Evolutionary conservation across 768 basidiomycete species (phyloP).

Genomic region (Lactifluus piperatus): DNA sequence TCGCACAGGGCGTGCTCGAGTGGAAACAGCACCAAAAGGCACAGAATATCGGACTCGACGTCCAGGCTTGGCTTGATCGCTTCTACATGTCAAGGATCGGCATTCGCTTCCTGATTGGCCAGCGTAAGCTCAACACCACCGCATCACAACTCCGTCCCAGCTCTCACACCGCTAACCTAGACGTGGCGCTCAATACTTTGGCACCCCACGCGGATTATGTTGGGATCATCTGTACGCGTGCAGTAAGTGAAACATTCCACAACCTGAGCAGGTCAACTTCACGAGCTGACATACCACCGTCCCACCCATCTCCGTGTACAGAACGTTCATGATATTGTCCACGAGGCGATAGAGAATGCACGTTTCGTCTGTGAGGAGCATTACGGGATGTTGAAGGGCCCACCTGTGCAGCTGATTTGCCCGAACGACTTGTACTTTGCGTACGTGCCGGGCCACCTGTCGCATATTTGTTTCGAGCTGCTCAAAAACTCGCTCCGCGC

Average conservation of each 20-base stretch:
- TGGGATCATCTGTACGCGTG: conserved; percentile 93
- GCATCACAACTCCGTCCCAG: neutral
- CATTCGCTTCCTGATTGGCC: conserved; percentile 94
- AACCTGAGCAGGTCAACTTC: neutral
- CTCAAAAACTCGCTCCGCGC: conserved; percentile 97
- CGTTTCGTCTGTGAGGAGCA: conserved; percentile 93
- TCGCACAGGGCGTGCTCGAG: conserved; percentile 92
- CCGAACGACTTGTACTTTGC: conserved; percentile 78
- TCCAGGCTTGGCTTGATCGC: conserved; percentile 93
- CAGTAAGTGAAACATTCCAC: conserved; percentile 39
- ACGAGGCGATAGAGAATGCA: conserved; percentile 97
- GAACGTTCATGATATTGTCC: conserved; percentile 96
- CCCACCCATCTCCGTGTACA: conserved; percentile 24
- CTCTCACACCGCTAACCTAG: conserved; percentile 31
- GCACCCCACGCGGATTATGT: conserved; percentile 88
- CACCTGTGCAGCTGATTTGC: conserved; percentile 94
- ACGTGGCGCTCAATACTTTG: conserved; percentile 90
- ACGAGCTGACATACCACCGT: neutral
- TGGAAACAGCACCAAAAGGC: conserved; percentile 78
- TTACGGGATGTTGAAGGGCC: conserved; percentile 87
- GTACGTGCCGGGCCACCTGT: conserved; percentile 94
- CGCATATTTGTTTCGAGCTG: conserved; percentile 94
- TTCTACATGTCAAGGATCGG: conserved; percentile 96
- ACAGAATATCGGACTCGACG: conserved; percentile 68
- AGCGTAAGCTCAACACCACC: conserved; percentile 43